Conservation (phyloP, 345 rosid genomes). For the Nephelium lappaceum region DNA sequence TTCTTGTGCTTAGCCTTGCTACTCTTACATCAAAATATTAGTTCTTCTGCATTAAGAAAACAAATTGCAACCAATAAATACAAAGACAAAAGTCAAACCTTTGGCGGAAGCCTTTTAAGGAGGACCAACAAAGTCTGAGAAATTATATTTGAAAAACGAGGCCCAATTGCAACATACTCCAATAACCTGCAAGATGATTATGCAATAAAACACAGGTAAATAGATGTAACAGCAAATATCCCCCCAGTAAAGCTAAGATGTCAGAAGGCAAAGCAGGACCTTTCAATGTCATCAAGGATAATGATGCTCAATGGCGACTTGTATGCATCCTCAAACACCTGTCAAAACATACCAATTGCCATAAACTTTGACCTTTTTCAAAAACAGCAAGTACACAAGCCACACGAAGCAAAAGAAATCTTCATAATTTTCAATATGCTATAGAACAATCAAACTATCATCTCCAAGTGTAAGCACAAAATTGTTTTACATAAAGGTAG, state of each 20-base stretch:
- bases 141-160: conserved; percentile 92
- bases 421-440: background rate
- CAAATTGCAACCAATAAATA: background rate
- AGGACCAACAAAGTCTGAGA: conserved; percentile 90
- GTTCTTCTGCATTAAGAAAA: background rate
- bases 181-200: conserved; percentile 59
- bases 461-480: conserved; percentile 1
- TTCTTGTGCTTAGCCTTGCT: background rate
- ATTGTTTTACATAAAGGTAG: background rate
- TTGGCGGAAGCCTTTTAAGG: conserved; percentile 92
- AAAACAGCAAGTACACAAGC: conserved; percentile 17
- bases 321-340: conserved; percentile 99
- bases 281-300: conserved; percentile 95
- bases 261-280: conserved; percentile 40
- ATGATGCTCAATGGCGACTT: conserved; percentile 96
- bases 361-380: conserved; percentile 1
- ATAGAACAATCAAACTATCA: background rate
- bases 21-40: background rate
- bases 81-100: conserved; percentile 47
- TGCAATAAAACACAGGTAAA: conserved; percentile 15
- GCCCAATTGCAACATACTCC: conserved; percentile 95
- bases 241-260: background rate
- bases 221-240: background rate
- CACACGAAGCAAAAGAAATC: conserved; percentile 20
- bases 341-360: conserved; percentile 14